These are phyloP conservation scores for Coemansia biformis DNA, from an alignment of 192 early-diverging fungal species.

Conservation along the genomic window DNA sequence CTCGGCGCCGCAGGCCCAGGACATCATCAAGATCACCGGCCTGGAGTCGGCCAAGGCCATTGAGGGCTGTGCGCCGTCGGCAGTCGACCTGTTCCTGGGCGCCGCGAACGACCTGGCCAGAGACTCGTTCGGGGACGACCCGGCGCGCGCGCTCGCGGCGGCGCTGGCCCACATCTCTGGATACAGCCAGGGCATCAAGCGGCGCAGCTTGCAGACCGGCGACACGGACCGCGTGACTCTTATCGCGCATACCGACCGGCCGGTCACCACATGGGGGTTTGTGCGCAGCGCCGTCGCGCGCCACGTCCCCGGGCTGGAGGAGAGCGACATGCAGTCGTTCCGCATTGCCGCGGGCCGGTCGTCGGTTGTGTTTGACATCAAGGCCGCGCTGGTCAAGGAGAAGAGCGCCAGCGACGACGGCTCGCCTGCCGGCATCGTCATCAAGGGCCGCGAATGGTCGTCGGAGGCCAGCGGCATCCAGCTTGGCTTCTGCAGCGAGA, in stretches of 20 bases:
- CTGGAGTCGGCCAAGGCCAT: conserved; percentile 68
- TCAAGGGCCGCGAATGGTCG: conserved; percentile 69
- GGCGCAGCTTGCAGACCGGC: conserved; percentile 77
- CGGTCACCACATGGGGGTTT: conserved; percentile 78
- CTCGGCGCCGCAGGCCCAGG: conserved; percentile 81
- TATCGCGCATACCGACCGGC: conserved; percentile 54
- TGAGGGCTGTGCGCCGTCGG: conserved; percentile 62
- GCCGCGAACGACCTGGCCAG: conserved; percentile 70
- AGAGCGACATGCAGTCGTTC: conserved; percentile 74
- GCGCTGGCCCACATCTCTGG: conserved; percentile 86
- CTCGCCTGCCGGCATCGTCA: conserved; percentile 31
- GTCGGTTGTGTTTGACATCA: conserved; percentile 85
- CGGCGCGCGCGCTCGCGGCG: conserved; percentile 71
- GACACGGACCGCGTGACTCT: conserved; percentile 77
- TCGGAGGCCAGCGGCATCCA: conserved; percentile 57
- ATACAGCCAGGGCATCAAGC: conserved; percentile 75
- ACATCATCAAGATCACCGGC: conserved; percentile 80
- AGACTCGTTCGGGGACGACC: conserved; percentile 61
- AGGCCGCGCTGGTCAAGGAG: conserved; percentile 63
- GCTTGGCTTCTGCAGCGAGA: conserved; percentile 61
- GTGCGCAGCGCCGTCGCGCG: conserved; percentile 72
- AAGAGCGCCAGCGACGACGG: conserved; percentile 36
- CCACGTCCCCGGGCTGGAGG: conserved; percentile 63
- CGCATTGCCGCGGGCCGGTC: conserved; percentile 74
- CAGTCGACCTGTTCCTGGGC: conserved; percentile 70